Conservation (phyloP, 805 yeast species). For the Maudiozyma bulderi region DNA sequence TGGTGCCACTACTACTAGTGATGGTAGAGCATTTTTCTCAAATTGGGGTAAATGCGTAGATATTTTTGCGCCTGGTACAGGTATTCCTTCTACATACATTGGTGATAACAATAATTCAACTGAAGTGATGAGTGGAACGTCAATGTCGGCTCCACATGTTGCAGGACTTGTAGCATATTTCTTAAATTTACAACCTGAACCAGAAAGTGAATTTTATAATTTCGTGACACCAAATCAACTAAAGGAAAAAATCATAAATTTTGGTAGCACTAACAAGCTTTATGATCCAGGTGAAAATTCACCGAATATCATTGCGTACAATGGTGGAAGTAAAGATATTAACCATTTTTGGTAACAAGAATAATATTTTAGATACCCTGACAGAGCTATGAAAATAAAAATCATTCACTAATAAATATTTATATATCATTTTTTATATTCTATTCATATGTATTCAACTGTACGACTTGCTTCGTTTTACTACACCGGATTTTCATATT, state of each 20-base stretch:
- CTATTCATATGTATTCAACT: too few relatives aligned
- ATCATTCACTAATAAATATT: too few relatives aligned
- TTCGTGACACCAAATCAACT: slow-evolving; percentile 54
- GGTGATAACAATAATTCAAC: slow-evolving; percentile 59
- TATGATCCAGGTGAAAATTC: slow-evolving; percentile 59
- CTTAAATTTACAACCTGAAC: slow-evolving; percentile 71
- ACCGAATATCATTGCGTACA: slow-evolving; percentile 65
- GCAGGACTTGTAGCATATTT: slow-evolving; percentile 85
- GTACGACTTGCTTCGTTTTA: too few relatives aligned
- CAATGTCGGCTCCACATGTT: slow-evolving; percentile 98
- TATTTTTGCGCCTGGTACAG: slow-evolving; percentile 91
- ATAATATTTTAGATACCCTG: too few relatives aligned
- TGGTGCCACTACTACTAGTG: slow-evolving; percentile 85
- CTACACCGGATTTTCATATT: too few relatives aligned
- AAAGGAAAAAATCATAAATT: slow-evolving; percentile 62
- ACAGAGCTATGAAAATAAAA: too few relatives aligned
- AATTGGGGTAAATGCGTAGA: slow-evolving; percentile 94
- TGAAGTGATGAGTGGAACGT: slow-evolving; percentile 82
- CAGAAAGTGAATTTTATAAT: slow-evolving; percentile 53
- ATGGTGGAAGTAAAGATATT: slow-evolving; percentile 70
- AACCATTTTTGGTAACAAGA: slow-evolving; percentile 44
- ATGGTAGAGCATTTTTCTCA: slow-evolving; percentile 86
- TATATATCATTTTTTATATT: too few relatives aligned
- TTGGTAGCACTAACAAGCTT: slow-evolving; percentile 50
- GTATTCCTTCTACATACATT: slow-evolving; percentile 72